phyloP scores from a whole-genome alignment of 164 flowering plant genomes.

The Piper betle region DNA sequence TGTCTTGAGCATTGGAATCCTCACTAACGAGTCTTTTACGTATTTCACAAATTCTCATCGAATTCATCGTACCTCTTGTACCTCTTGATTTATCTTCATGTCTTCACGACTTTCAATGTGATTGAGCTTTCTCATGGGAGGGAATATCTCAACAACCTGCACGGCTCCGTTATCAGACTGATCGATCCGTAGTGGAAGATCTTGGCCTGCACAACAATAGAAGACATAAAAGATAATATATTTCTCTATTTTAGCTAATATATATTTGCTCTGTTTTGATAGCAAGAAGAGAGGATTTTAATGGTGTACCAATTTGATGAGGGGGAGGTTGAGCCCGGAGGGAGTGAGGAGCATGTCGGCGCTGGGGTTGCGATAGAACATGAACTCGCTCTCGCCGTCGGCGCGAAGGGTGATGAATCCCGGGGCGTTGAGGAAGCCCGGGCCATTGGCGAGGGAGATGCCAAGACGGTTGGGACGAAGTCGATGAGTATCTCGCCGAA shows the following conservation, averaged over 20 bases:
- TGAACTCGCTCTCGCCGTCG: slow-evolving; percentile 57
- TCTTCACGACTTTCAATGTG: too few relatives aligned
- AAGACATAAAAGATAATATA: not conserved
- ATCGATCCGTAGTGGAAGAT: slow-evolving; percentile 92
- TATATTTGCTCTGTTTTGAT: too few relatives aligned
- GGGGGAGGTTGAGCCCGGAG: slow-evolving; percentile 35
- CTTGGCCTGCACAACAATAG: slow-evolving; percentile 37
- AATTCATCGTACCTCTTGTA: too few relatives aligned
- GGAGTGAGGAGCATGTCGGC: slow-evolving; percentile 25
- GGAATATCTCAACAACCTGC: too few relatives aligned
- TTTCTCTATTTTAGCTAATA: too few relatives aligned
- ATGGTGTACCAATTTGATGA: slow-evolving; percentile 46
- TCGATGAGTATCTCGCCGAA: slow-evolving; percentile 97
- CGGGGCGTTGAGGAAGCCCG: slow-evolving; percentile 82
- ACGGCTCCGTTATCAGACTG: slow-evolving; percentile 92
- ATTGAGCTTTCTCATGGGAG: too few relatives aligned
- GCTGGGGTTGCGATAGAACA: slow-evolving; percentile 29
- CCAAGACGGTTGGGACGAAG: slow-evolving; percentile 85
- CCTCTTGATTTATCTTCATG: too few relatives aligned
- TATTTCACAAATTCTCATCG: too few relatives aligned
- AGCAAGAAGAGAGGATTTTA: not conserved
- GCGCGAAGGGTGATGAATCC: slow-evolving; percentile 73
- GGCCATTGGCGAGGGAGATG: slow-evolving; percentile 80
- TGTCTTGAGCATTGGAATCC: too few relatives aligned
- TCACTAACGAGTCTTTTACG: too few relatives aligned